Conservation (phyloP, 2,329 filamentous ascomycete species). For the Botrytis tulipae region DNA sequence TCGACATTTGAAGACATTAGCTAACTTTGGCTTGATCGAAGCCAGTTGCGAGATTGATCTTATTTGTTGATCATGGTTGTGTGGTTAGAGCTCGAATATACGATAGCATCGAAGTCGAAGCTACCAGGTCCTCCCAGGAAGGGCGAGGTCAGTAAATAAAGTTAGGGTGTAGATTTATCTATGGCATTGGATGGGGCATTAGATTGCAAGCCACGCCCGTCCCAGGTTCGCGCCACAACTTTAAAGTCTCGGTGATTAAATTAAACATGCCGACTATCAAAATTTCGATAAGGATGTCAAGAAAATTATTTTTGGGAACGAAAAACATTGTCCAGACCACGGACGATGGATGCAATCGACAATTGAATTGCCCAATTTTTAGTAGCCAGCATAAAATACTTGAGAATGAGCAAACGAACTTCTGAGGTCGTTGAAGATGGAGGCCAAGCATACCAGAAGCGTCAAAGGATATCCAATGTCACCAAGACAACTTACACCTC, state of each 20-base stretch:
- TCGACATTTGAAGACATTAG: slow-evolving; percentile 32
- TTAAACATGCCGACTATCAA: slow-evolving; percentile 17
- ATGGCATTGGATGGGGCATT: neutral
- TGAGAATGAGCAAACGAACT: slow-evolving; percentile 37
- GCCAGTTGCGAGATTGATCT: slow-evolving; percentile 2
- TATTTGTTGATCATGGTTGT: slow-evolving; percentile 28
- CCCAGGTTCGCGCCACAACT: neutral
- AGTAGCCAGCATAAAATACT: neutral
- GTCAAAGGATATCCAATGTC: slow-evolving; percentile 45
- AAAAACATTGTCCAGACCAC: slow-evolving; percentile 11
- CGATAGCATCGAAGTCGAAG: slow-evolving; percentile 6
- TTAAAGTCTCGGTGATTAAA: slow-evolving; percentile 5
- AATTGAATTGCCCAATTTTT: neutral
- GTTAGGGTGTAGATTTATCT: slow-evolving; percentile 9
- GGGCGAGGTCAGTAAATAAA: neutral
- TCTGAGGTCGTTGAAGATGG: slow-evolving; percentile 34
- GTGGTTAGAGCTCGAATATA: neutral
- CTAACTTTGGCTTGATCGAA: slow-evolving; percentile 22
- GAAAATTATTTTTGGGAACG: slow-evolving; percentile 20
- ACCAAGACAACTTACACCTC: slow-evolving; percentile 42
- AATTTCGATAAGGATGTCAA: slow-evolving; percentile 19
- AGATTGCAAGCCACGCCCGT: neutral
- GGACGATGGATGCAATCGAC: slow-evolving; percentile 1
- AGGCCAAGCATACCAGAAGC: slow-evolving; percentile 38
- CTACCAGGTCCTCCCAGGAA: neutral